Percentiles rank a stretch among this genome's conserved stretches.
phyloP scores from a whole-genome alignment of 2,329 filamentous ascomycete species.

The Madurella fahalii region DNA sequence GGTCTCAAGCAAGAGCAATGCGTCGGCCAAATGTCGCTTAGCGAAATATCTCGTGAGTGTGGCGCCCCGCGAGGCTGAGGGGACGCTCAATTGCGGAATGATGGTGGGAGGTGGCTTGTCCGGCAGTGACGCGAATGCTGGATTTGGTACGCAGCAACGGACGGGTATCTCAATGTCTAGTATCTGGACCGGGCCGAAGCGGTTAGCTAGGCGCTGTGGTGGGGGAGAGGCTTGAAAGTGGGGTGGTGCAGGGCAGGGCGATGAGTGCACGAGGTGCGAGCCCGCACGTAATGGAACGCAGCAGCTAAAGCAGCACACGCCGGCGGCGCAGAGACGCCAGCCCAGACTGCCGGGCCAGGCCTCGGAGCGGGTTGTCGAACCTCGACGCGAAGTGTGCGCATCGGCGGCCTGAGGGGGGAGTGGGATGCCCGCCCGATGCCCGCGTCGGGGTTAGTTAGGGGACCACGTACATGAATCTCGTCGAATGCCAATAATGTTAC shows the following conservation, averaged over 20 bases:
- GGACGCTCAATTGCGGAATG: not conserved
- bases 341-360: not conserved
- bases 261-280: not conserved
- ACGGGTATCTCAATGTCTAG: conserved; percentile 28
- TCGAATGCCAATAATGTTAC: conserved; percentile 26
- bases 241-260: not conserved
- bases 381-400: not conserved
- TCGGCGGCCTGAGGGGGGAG: conserved; percentile 1
- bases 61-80: not conserved
- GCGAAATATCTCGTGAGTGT: not conserved
- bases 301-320: not conserved
- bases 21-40: conserved; percentile 3
- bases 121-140: conserved; percentile 15
- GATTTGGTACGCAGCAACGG: conserved; percentile 10
- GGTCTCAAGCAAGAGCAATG: conserved; percentile 8
- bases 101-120: conserved; percentile 3
- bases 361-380: not conserved
- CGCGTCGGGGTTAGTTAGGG: not conserved
- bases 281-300: not conserved
- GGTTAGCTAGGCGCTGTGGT: conserved; percentile 14
- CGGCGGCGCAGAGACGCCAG: not conserved
- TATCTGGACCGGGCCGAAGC: conserved; percentile 13
- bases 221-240: conserved; percentile 7
- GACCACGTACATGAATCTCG: conserved; percentile 24
- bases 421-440: conserved; percentile 1